Conservation (phyloP, 2,329 filamentous ascomycete genomes). For the Incumbomyces lentus region DNA sequence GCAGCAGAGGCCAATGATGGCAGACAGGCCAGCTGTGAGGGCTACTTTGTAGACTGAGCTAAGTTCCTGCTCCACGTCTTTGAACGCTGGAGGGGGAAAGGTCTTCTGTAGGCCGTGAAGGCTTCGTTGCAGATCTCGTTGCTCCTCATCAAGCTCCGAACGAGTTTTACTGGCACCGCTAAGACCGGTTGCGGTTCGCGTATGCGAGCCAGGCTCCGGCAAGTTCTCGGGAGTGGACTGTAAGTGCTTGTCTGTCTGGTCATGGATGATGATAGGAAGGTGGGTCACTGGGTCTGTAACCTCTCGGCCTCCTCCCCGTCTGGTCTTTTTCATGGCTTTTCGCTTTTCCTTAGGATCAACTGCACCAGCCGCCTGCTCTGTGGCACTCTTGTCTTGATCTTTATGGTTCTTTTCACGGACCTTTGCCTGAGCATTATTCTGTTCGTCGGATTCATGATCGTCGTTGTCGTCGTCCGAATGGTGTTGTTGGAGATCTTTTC, state of each 20-base stretch:
- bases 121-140: conserved; percentile 30
- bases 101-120: conserved; percentile 39
- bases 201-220: conserved; percentile 30
- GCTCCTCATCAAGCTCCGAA: conserved; percentile 35
- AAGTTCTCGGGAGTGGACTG: conserved; percentile 38
- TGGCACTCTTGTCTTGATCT: conserved; percentile 13
- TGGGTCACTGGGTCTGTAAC: conserved; percentile 67
- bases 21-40: conserved; percentile 27
- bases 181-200: conserved; percentile 35
- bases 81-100: conserved; percentile 46
- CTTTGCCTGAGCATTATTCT: neutral
- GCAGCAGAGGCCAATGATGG: conserved; percentile 17
- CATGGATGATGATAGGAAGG: conserved; percentile 56
- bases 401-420: neutral
- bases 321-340: conserved; percentile 41
- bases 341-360: conserved; percentile 36
- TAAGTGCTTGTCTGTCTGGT: conserved; percentile 56
- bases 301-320: conserved; percentile 41
- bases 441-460: conserved; percentile 1
- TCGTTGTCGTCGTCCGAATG: neutral
- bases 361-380: conserved; percentile 16
- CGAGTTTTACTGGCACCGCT: conserved; percentile 36
- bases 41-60: conserved; percentile 35
- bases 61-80: conserved; percentile 35
- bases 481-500: neutral